Evolutionary conservation across 1,139 yeast species (phyloP).

Genomic region (Pichia sp.): DNA sequence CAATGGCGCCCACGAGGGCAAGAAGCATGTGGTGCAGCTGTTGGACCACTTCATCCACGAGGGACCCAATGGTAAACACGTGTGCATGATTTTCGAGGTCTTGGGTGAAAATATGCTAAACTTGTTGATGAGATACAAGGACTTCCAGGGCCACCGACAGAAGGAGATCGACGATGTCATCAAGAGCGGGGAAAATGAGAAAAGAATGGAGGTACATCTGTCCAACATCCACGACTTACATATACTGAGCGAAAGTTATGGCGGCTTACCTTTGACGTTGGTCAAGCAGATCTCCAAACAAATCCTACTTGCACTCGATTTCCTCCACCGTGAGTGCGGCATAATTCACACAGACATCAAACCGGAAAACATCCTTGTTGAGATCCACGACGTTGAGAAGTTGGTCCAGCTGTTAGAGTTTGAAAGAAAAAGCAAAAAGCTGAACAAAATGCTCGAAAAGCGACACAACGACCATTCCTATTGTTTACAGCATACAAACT

Average conservation of each 20-base stretch:
- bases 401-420: slow-evolving; percentile 54
- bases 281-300: slow-evolving; percentile 74
- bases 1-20: slow-evolving; percentile 50
- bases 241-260: slow-evolving; percentile 42
- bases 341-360: slow-evolving; percentile 77
- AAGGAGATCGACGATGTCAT: slow-evolving; percentile 22
- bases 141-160: slow-evolving; percentile 30
- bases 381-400: slow-evolving; percentile 67
- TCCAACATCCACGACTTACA: slow-evolving; percentile 28
- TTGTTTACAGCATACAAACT: slow-evolving; percentile 7
- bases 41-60: slow-evolving; percentile 62
- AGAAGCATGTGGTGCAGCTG: slow-evolving; percentile 58
- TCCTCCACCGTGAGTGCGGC: slow-evolving; percentile 68
- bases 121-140: slow-evolving; percentile 55
- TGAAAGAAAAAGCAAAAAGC: slow-evolving; percentile 36
- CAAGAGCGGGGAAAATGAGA: slow-evolving; percentile 4
- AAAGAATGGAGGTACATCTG: slow-evolving; percentile 13
- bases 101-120: slow-evolving; percentile 74
- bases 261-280: slow-evolving; percentile 67
- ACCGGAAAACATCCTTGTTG: slow-evolving; percentile 73
- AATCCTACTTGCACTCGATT: slow-evolving; percentile 61
- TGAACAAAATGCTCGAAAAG: slow-evolving; percentile 26
- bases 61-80: slow-evolving; percentile 75
- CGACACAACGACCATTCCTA: slow-evolving; percentile 31
- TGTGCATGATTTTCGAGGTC: slow-evolving; percentile 76